Conservation (phyloP, 768 basidiomycete genomes). For the Mrakia gelida region DNA sequence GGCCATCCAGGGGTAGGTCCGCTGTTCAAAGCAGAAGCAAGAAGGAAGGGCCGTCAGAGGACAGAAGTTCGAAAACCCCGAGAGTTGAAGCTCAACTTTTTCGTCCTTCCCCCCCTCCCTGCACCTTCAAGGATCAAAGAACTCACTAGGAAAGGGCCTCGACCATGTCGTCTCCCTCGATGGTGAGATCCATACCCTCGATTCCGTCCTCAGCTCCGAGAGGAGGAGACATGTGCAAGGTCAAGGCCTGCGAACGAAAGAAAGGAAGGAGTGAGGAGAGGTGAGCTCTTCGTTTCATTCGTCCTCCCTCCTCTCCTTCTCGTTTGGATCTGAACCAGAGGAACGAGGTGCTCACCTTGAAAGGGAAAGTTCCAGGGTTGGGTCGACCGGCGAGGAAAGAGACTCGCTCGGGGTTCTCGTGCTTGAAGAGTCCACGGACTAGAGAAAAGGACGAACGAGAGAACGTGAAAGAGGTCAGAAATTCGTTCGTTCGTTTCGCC, state of each 20-base stretch:
- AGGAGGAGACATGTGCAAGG: constrained; percentile 48
- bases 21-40: neutral
- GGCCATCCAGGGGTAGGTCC: constrained; percentile 14
- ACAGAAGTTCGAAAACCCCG: neutral
- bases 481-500: no score
- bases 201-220: constrained; percentile 44
- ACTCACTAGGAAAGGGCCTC: constrained; percentile 46
- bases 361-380: constrained; percentile 83
- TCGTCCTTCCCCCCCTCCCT: neutral
- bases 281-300: neutral
- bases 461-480: constrained; percentile 7
- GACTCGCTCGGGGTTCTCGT: constrained; percentile 66
- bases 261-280: neutral
- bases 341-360: constrained; percentile 43
- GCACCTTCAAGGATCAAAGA: neutral
- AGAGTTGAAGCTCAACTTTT: neutral
- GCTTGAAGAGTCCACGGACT: constrained; percentile 65
- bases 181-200: constrained; percentile 48
- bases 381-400: constrained; percentile 72
- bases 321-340: neutral
- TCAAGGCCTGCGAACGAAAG: constrained; percentile 55
- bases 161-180: constrained; percentile 59
- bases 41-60: neutral
- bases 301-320: neutral
- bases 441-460: neutral